Evolutionary conservation across 2,329 filamentous ascomycete species (phyloP), one percentile per base, ranked within the genome.

Genomic region (Arthrinium phaeospermum): DNA sequence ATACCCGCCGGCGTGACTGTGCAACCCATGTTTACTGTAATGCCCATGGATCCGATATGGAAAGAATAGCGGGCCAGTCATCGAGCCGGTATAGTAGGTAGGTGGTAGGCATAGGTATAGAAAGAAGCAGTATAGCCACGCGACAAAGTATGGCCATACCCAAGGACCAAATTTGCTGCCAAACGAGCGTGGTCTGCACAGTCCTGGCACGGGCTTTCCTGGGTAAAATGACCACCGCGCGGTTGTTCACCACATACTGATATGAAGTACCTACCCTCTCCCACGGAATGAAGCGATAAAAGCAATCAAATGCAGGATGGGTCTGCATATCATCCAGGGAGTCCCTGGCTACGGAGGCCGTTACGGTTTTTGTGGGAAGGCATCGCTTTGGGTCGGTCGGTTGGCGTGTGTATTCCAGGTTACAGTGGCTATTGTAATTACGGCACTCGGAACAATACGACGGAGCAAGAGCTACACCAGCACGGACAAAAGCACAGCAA

Each of bases 361-460:
- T 64, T 64, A 22, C 57, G 34, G 57, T 64, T 61, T 61, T 61
- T 61, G 53, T 61, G 53, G 57, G 30, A 41, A 64, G n/a, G 6
- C 53, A 61, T 16, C 53, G 30, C 19, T 41, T 34, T n/a, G 37
- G 19, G 12, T 37, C 30, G 53, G 30, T 37, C 30, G 41, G 53
- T 37, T 34, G 53, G 53, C 19, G 53, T 64, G 53, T 37, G 16
- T 19, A 64, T 64, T 49, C 22, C 46, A 49, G 46, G 53, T 37
- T 64, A 64, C 34, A 64, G 34, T 41, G 57, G 57, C 57, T 41
- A 61, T 34, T 19, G 57, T 24, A 64, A 41, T 64, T 64, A 64
- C 57, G 57, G 57, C 34, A 41, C 57, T 64, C 57, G 57, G 57
- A 64, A 64, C 57, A 64, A 64, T 64, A 41, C 34, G 19, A 64